Evolutionary conservation across 345 rosid genomes (phyloP).

Genomic region (Ricinus communis): DNA sequence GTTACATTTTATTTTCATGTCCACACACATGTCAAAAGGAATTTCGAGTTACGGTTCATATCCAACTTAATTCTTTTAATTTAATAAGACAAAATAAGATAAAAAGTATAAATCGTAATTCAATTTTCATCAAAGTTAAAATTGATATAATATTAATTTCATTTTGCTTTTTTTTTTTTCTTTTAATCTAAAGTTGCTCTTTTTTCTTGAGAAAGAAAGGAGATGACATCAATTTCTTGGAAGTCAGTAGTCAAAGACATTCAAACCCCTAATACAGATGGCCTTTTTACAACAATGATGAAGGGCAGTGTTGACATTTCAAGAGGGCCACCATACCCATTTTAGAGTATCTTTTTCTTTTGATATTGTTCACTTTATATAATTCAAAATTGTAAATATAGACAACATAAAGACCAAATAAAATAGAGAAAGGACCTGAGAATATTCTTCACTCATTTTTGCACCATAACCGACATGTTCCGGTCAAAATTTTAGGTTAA

Average conservation of each 20-base stretch:
- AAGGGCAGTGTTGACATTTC: conserved; percentile 8
- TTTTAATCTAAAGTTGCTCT: no score
- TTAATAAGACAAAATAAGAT: no score
- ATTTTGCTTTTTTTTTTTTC: background rate
- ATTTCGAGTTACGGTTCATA: no score
- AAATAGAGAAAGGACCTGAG: background rate
- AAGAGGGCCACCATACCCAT: background rate
- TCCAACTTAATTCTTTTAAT: no score
- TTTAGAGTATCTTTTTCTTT: background rate
- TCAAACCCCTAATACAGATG: background rate
- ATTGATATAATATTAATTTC: background rate
- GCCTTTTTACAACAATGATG: background rate
- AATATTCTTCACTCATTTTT: conserved; percentile 11
- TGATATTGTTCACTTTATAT: background rate
- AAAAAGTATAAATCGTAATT: no score
- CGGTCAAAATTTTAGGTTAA: background rate
- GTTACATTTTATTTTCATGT: background rate
- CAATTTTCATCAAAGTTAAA: no score
- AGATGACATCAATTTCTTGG: background rate
- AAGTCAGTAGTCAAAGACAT: background rate
- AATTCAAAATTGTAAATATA: no score
- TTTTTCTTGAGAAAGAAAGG: background rate
- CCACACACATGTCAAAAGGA: background rate
- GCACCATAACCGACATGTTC: conserved; percentile 23
- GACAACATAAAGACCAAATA: no score